Conservation (phyloP, 2,329 filamentous ascomycete genomes). For the Aspergillus phoenicis region DNA sequence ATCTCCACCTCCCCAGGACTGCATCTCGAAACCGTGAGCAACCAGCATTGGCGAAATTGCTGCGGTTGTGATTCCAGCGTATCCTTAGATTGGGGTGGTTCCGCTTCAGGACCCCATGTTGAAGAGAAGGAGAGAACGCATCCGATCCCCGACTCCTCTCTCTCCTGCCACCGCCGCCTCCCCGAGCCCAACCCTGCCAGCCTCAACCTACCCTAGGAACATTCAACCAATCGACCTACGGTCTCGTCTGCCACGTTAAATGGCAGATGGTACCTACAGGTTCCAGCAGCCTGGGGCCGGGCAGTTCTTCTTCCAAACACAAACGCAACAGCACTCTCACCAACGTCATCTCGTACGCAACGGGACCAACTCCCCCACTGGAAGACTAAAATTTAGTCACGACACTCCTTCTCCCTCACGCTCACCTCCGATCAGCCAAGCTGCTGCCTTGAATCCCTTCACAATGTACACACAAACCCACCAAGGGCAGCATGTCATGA, state of each 20-base stretch:
- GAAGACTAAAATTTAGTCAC: slow-evolving; percentile 48
- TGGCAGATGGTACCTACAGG: slow-evolving; percentile 59
- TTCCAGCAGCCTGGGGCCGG: slow-evolving; percentile 58
- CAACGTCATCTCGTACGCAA: slow-evolving; percentile 49
- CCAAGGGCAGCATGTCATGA: slow-evolving; percentile 53
- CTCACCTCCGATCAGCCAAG: slow-evolving; percentile 48
- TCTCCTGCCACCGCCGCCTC: slow-evolving; percentile 28
- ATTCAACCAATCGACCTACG: slow-evolving; percentile 39
- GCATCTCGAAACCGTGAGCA: slow-evolving; percentile 15
- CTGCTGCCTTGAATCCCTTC: slow-evolving; percentile 47
- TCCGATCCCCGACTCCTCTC: slow-evolving; percentile 41
- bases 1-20: slow-evolving; percentile 7
- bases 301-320: slow-evolving; percentile 52
- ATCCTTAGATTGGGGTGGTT: slow-evolving; percentile 33
- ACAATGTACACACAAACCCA: slow-evolving; percentile 53
- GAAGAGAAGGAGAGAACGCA: slow-evolving; percentile 53
- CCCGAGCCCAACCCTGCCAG: slow-evolving; percentile 26
- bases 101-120: slow-evolving; percentile 48
- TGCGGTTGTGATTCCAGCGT: slow-evolving; percentile 22
- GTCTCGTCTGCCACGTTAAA: slow-evolving; percentile 54
- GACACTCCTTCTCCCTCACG: slow-evolving; percentile 53
- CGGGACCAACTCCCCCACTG: slow-evolving; percentile 50
- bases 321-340: slow-evolving; percentile 46
- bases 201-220: slow-evolving; percentile 29
- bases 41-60: slow-evolving; percentile 18